A percentile compares a stretch with the other conserved stretches of the same genome.
Evolutionary conservation across 352 stramenopile species (phyloP).

Genomic region (Globisporangium paroecandrum): DNA sequence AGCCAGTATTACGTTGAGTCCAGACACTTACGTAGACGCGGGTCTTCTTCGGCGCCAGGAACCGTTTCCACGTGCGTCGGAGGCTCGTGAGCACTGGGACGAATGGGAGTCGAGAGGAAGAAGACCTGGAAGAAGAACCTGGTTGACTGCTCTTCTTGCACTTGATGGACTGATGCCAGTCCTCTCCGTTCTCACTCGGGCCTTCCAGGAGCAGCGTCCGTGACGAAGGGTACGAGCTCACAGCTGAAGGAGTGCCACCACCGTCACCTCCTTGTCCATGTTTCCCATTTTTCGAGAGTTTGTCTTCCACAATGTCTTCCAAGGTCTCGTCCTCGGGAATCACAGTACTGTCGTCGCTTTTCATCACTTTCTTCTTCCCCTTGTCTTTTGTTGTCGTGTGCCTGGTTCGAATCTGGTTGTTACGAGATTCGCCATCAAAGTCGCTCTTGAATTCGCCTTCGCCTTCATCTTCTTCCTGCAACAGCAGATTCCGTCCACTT

Average conservation of each 20-base stretch:
- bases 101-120: background rate
- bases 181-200: conserved; percentile 9
- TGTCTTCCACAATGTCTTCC: conserved; percentile 13
- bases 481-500: background rate
- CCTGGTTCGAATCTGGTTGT: background rate
- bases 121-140: background rate
- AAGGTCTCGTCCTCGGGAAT: background rate
- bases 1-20: no score
- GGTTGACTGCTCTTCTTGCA: conserved; percentile 14
- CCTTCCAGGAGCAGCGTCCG: conserved; percentile 22
- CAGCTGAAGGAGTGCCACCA: background rate
- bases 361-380: background rate
- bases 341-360: background rate
- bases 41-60: conserved; percentile 27
- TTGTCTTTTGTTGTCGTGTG: background rate
- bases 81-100: conserved; percentile 17
- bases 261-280: background rate
- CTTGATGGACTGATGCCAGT: conserved; percentile 9
- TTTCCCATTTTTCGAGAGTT: conserved; percentile 3
- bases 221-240: conserved; percentile 23
- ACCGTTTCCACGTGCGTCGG: conserved; percentile 27
- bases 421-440: no score
- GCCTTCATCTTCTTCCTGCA: background rate
- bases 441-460: background rate
- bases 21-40: conserved; percentile 34